phyloP scores from a whole-genome alignment of 305 asterid species.

The Solanum hybrid region DNA sequence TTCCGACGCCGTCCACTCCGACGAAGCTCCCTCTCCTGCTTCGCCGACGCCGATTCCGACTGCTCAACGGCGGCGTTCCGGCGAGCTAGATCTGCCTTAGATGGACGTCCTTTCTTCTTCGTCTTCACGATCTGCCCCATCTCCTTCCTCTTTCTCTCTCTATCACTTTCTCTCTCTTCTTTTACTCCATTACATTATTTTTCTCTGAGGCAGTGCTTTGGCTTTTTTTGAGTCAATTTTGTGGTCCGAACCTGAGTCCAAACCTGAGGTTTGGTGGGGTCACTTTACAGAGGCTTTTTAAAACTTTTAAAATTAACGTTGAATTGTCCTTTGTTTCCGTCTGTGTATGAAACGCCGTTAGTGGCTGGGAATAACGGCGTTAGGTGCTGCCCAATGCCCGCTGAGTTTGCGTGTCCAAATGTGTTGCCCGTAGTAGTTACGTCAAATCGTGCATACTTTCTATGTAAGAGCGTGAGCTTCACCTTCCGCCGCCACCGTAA shows the following conservation, averaged over 20 bases:
- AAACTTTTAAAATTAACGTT: neutral
- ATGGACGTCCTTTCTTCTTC: constrained; percentile 89
- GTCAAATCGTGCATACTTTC: neutral
- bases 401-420: neutral
- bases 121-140: constrained; percentile 93
- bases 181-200: constrained; percentile 33
- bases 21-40: constrained; percentile 45
- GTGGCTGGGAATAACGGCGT: neutral
- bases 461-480: neutral
- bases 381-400: neutral
- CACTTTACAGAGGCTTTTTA: neutral
- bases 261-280: constrained; percentile 8
- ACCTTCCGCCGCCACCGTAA: neutral
- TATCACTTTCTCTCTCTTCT: constrained; percentile 26
- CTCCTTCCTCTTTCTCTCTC: constrained; percentile 25
- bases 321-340: neutral
- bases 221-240: constrained; percentile 13
- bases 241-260: constrained; percentile 14
- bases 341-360: neutral
- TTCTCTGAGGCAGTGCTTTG: constrained; percentile 14
- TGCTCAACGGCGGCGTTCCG: constrained; percentile 11
- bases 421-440: neutral
- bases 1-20: constrained; percentile 85
- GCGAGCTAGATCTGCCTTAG: constrained; percentile 58
- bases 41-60: constrained; percentile 13